These are phyloP conservation scores for Thraustotheca clavata DNA, from an alignment of 352 stramenopile genomes.

Conservation along the genomic window DNA sequence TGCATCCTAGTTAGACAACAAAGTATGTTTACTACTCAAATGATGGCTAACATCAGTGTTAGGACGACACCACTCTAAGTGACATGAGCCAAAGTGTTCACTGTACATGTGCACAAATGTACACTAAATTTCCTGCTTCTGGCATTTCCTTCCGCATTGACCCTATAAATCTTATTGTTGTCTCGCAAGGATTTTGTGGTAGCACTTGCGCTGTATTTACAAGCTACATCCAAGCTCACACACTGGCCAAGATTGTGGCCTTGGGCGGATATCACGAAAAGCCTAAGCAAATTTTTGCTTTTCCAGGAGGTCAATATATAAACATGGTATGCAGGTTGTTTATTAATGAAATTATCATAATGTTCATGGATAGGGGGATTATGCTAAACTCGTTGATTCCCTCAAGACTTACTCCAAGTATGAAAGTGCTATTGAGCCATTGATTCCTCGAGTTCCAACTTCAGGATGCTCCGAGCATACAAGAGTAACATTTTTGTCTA, in stretches of 20 bases:
- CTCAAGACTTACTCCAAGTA: not conserved
- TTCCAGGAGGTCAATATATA: constrained; percentile 13
- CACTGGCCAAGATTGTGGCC: constrained; percentile 4
- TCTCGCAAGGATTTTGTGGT: constrained; percentile 20
- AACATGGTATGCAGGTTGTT: not conserved
- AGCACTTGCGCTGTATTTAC: constrained; percentile 18
- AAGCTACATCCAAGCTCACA: constrained; percentile 15
- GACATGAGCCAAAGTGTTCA: constrained; percentile 13
- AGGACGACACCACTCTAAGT: not conserved
- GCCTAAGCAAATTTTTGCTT: constrained; percentile 16
- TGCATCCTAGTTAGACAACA: too few relatives aligned
- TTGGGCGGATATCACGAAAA: constrained; percentile 11
- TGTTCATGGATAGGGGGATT: not conserved
- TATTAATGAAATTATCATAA: not conserved
- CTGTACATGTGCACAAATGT: not conserved
- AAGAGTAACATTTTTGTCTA: not conserved
- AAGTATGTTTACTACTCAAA: not conserved
- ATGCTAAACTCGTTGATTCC: not conserved
- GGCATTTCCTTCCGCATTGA: not conserved
- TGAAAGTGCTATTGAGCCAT: not conserved
- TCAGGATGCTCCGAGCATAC: not conserved
- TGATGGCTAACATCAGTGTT: not conserved
- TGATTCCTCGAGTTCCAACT: constrained; percentile 4
- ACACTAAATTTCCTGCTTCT: constrained; percentile 3
- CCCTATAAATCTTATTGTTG: not conserved